phyloP scores from a whole-genome alignment of 306 rosid genomes.

The Datisca glomerata region DNA sequence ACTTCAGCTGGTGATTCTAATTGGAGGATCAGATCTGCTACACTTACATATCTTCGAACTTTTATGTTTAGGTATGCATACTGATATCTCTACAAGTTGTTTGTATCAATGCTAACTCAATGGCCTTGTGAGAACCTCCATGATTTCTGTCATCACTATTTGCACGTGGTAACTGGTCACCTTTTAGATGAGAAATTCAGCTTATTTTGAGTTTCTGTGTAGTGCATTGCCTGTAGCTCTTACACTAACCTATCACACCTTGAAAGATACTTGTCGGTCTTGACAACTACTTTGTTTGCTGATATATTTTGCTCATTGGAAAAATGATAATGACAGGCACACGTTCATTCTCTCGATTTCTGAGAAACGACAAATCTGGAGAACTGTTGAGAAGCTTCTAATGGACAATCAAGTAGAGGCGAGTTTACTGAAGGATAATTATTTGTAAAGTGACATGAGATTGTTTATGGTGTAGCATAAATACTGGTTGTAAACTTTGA shows the following conservation, averaged over 20 bases:
- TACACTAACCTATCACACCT: too few relatives aligned
- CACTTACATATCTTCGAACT: conserved; percentile 79
- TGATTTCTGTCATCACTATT: background rate
- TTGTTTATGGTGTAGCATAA: background rate
- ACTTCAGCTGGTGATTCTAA: conserved; percentile 79
- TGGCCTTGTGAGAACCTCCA: background rate
- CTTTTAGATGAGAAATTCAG: background rate
- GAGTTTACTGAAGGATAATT: conserved; percentile 24
- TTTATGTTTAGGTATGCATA: conserved; percentile 88
- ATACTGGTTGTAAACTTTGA: too few relatives aligned
- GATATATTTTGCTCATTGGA: conserved; percentile 8
- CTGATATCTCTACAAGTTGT: conserved; percentile 8
- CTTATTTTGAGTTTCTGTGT: too few relatives aligned
- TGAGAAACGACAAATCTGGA: conserved; percentile 76
- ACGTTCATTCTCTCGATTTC: conserved; percentile 60
- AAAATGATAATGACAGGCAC: conserved; percentile 61
- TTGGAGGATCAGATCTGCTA: conserved; percentile 93
- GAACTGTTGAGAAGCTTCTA: conserved; percentile 81
- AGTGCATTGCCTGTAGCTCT: too few relatives aligned
- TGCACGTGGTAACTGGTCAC: background rate
- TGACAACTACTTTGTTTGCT: too few relatives aligned
- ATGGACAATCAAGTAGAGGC: conserved; percentile 98
- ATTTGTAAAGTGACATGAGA: background rate
- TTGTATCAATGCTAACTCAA: background rate
- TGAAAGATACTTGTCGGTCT: too few relatives aligned